Conservation (phyloP, 2,329 filamentous ascomycete genomes). For the Penicillium sp. region DNA sequence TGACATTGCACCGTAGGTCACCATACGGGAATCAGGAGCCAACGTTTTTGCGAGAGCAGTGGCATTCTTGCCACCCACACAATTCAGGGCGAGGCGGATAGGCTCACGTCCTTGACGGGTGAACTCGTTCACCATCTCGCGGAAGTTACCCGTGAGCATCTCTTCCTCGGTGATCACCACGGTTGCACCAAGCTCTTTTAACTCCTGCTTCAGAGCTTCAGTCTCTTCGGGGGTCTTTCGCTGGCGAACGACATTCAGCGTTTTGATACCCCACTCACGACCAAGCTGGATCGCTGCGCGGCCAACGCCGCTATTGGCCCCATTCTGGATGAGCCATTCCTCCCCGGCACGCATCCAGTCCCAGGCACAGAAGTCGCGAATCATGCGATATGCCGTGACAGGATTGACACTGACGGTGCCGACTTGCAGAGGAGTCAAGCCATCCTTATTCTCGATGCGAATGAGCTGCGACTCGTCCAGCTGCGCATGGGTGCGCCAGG, state of each 20-base stretch:
- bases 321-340: slow-evolving; percentile 96
- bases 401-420: slow-evolving; percentile 90
- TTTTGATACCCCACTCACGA: slow-evolving; percentile 77
- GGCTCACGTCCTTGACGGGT: slow-evolving; percentile 66
- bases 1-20: slow-evolving; percentile 95
- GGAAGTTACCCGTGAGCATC: slow-evolving; percentile 42
- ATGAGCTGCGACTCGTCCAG: slow-evolving; percentile 57
- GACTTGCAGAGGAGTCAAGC: slow-evolving; percentile 68
- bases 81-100: slow-evolving; percentile 78
- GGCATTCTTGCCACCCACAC: slow-evolving; percentile 83
- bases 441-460: slow-evolving; percentile 62
- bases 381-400: slow-evolving; percentile 88
- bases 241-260: slow-evolving; percentile 80
- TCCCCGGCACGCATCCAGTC: slow-evolving; percentile 54
- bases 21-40: slow-evolving; percentile 62
- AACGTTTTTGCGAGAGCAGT: slow-evolving; percentile 71
- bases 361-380: slow-evolving; percentile 65
- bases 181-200: slow-evolving; percentile 57
- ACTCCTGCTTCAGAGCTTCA: slow-evolving; percentile 55
- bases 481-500: slow-evolving; percentile 88
- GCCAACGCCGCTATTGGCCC: slow-evolving; percentile 89
- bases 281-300: slow-evolving; percentile 85
- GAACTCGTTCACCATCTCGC: slow-evolving; percentile 55
- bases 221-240: slow-evolving; percentile 61
- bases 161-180: slow-evolving; percentile 59